Conservation (phyloP, 2,329 filamentous ascomycete genomes). For the Daldinia sp. region DNA sequence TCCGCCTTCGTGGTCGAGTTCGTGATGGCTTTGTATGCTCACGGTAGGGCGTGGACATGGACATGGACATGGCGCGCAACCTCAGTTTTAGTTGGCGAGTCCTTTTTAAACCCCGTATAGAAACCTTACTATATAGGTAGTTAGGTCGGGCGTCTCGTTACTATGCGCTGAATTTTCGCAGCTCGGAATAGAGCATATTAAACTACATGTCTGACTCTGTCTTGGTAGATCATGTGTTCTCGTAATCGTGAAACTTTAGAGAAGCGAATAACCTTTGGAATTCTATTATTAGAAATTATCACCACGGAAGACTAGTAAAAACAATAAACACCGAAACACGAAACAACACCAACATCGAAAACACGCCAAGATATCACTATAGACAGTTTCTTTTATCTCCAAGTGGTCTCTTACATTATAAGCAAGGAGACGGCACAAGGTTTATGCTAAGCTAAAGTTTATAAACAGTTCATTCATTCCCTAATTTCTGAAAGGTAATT, state of each 20-base stretch:
- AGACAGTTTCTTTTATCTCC: conserved; percentile 2
- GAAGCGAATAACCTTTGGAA: not conserved
- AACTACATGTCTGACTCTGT: not conserved
- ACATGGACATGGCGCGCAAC: not conserved
- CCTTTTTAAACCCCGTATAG: not conserved
- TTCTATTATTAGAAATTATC: not conserved
- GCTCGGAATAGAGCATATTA: not conserved
- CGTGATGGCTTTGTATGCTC: not conserved
- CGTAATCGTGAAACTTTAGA: not conserved
- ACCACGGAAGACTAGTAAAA: not conserved
- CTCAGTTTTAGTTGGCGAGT: not conserved
- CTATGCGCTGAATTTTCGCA: not conserved
- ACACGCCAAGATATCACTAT: not conserved
- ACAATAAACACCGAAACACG: not conserved
- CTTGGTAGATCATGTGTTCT: not conserved
- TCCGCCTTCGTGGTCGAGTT: not conserved
- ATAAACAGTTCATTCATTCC: not conserved
- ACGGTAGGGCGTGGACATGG: not conserved
- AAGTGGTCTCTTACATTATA: not conserved
- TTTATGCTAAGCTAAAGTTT: conserved; percentile 1
- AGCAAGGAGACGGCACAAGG: not conserved
- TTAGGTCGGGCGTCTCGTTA: not conserved
- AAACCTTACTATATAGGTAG: not conserved
- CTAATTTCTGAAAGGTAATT: not conserved
- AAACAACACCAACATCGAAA: not conserved